Evolutionary conservation across 495 filamentous ascomycete genomes (phyloP).

Genomic region (Viridothelium virens): DNA sequence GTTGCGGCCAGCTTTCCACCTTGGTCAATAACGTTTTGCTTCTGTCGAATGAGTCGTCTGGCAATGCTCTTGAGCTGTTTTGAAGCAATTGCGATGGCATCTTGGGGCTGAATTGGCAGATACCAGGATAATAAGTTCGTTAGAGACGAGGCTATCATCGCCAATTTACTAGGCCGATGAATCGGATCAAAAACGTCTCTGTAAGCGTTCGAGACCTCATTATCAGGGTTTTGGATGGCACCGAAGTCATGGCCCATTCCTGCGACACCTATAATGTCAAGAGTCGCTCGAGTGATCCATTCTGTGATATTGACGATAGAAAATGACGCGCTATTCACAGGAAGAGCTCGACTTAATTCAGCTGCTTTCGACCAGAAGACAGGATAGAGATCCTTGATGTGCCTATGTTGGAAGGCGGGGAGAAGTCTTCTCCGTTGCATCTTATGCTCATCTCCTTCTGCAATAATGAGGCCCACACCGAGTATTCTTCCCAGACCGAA

Average conservation of each 20-base stretch:
- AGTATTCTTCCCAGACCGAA: conserved; percentile 13
- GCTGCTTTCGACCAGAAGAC: conserved; percentile 16
- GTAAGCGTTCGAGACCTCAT: conserved; percentile 15
- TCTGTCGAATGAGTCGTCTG: conserved; percentile 6
- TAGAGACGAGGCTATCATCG: not conserved
- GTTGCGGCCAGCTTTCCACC: conserved; percentile 1
- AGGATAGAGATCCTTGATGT: conserved; percentile 18
- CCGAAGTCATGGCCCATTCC: conserved; percentile 16
- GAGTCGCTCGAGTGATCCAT: conserved; percentile 14
- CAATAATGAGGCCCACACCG: conserved; percentile 15
- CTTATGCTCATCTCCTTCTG: conserved; percentile 17
- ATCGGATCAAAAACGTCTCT: conserved; percentile 11
- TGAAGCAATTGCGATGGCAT: conserved; percentile 8
- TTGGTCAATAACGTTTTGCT: not conserved
- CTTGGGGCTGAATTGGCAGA: not conserved
- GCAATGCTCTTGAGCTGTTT: conserved; percentile 8
- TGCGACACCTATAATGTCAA: conserved; percentile 19
- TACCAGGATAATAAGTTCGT: not conserved
- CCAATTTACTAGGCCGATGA: conserved; percentile 1
- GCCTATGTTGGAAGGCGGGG: conserved; percentile 14
- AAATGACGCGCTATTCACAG: not conserved
- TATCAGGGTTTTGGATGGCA: conserved; percentile 15
- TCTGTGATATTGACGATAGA: conserved; percentile 10
- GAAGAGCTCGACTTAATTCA: not conserved
- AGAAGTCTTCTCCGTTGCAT: conserved; percentile 14